Base-by-base conservation (phyloP, 2,329 filamentous ascomycete species). In the Didymellaceae sp. region DNA sequence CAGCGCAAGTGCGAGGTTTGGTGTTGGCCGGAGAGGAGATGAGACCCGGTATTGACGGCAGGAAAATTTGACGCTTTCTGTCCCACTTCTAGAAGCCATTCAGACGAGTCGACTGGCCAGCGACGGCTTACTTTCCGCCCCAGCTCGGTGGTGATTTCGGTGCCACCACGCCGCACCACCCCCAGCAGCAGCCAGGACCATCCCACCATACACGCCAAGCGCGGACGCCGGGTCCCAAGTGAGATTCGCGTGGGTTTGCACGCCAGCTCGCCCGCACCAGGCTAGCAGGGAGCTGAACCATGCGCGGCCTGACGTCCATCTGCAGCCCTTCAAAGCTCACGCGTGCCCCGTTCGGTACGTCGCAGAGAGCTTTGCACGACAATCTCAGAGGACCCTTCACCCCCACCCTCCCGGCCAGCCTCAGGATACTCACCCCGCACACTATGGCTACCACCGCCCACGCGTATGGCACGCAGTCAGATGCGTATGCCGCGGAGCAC, bases 401-500 rank as follows among this genome's bases (percentile, higher is more conserved):
- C n/a, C n/a, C 41, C 38, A 31, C 17, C 25, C 35, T 13, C 39
- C 50, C 54, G 41, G 35, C 54, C 54, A 41, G 47, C 55, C 51
- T 38, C 37, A 41, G 35, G 52, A 54, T 35, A 40, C 41, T 48
- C 26, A 31, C 45, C 40, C 39, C 49, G 50, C 55, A 55, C 51
- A 53, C 47, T 48, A 61, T 62, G 58, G 54, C 34, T 30, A 61
- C 30, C 56, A 65, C 56, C 58, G 68, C 62, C 54, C 43, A 52
- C 21, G 32, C 38, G 16, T 63, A 67, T 43, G 69, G 63, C 39
- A 70, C 61, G 25, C 69, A 72, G 57, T 67, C 65, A 14, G 67
- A 72, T 59, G 69, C 68, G 28, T 68, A 66, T 53, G 55, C 54
- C 30, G 69, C 68, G 35, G 68, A 70, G 39, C 60, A 68, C 44